phyloP scores from a whole-genome alignment of 371 early-diverging fungal genomes.

The Parasitella parasitica region DNA sequence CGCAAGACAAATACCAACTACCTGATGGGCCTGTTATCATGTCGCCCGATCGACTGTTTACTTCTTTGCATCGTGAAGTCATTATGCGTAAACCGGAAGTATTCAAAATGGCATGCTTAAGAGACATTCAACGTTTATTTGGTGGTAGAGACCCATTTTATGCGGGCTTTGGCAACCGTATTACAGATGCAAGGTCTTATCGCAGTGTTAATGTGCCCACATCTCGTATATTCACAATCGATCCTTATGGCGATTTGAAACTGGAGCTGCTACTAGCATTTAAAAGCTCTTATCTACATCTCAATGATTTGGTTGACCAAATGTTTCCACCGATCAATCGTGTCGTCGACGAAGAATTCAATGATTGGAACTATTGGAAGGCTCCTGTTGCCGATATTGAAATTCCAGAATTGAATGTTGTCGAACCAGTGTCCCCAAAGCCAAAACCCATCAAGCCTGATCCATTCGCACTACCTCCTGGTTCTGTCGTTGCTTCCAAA shows the following conservation, averaged over 20 bases:
- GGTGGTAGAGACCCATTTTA: constrained; percentile 84
- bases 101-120: constrained; percentile 96
- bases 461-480: constrained; percentile 22
- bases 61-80: constrained; percentile 93
- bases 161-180: constrained; percentile 98
- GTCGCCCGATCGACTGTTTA: constrained; percentile 96
- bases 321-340: constrained; percentile 83
- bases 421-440: constrained; percentile 20
- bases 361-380: constrained; percentile 90
- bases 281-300: constrained; percentile 80
- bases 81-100: constrained; percentile 94
- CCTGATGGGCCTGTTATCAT: constrained; percentile 98
- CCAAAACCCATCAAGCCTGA: constrained; percentile 46
- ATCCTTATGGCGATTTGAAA: constrained; percentile 89
- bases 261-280: constrained; percentile 83
- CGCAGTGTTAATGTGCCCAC: constrained; percentile 92
- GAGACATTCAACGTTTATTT: constrained; percentile 90
- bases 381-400: constrained; percentile 54
- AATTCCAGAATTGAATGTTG: constrained; percentile 37
- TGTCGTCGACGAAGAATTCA: constrained; percentile 65
- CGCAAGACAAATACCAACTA: constrained; percentile 85
- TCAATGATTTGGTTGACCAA: constrained; percentile 94
- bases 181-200: constrained; percentile 93
- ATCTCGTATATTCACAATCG: constrained; percentile 96
- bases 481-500: constrained; percentile 18